Percentiles rank a stretch among this genome's conserved stretches.
phyloP scores from a whole-genome alignment of 2,329 filamentous ascomycete genomes.

The Aspergillus ibericus region DNA sequence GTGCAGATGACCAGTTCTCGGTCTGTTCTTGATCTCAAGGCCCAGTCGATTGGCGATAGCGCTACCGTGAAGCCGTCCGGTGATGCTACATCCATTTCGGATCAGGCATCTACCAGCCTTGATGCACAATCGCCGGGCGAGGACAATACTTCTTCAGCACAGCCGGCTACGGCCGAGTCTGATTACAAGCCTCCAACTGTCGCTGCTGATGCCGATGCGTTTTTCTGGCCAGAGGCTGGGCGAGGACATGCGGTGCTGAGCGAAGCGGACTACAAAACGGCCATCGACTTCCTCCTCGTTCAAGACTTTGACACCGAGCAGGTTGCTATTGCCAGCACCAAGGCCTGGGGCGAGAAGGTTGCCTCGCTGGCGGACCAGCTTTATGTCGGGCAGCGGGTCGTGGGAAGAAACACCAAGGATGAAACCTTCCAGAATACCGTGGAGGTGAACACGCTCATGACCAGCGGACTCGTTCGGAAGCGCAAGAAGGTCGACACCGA shows the following conservation, averaged over 20 bases:
- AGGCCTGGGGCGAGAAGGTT: constrained; percentile 43
- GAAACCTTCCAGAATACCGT: constrained; percentile 13
- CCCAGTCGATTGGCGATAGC: not conserved
- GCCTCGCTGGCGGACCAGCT: constrained; percentile 39
- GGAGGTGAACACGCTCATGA: constrained; percentile 27
- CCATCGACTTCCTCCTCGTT: constrained; percentile 41
- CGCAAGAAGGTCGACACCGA: constrained; percentile 35
- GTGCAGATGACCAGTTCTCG: constrained; percentile 33
- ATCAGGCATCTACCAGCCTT: not conserved
- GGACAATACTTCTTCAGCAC: not conserved
- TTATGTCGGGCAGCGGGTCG: constrained; percentile 37
- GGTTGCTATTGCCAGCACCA: constrained; percentile 41
- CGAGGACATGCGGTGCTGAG: constrained; percentile 39
- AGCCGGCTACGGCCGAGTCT: not conserved
- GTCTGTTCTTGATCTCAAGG: constrained; percentile 10
- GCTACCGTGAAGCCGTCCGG: not conserved
- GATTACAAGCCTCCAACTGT: constrained; percentile 4
- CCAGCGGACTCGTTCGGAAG: constrained; percentile 38
- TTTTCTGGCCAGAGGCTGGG: constrained; percentile 36
- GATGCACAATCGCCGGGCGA: not conserved
- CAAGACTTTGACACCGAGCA: constrained; percentile 45
- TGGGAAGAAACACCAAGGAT: constrained; percentile 28
- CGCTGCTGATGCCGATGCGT: constrained; percentile 25
- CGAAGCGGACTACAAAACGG: constrained; percentile 42
- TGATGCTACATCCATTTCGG: not conserved